Percentiles rank a stretch among this genome's conserved stretches.
phyloP scores from a whole-genome alignment of 352 stramenopile genomes.

The Albugo laibachii region DNA sequence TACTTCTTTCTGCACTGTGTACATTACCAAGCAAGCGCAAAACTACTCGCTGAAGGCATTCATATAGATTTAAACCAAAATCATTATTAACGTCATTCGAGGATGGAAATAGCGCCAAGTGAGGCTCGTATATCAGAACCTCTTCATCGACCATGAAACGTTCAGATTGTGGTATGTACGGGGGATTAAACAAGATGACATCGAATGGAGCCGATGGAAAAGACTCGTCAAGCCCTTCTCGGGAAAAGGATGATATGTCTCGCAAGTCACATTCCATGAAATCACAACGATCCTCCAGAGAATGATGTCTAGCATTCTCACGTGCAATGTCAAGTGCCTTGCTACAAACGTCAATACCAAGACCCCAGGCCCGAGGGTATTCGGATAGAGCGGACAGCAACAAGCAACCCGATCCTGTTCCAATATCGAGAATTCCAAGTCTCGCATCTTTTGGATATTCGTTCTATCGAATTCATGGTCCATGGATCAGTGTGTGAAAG shows the following conservation, averaged over 20 bases:
- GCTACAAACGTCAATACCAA: constrained; percentile 37
- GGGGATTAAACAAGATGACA: constrained; percentile 50
- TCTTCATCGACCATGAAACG: constrained; percentile 29
- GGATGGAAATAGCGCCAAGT: constrained; percentile 47
- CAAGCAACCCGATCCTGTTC: constrained; percentile 47
- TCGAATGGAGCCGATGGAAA: constrained; percentile 18
- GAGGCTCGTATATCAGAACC: constrained; percentile 43
- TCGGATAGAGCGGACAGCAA: constrained; percentile 35
- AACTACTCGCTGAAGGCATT: constrained; percentile 14
- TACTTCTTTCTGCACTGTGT: not conserved
- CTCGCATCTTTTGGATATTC: constrained; percentile 17
- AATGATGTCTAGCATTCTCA: constrained; percentile 18
- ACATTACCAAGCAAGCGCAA: constrained; percentile 11
- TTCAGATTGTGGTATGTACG: constrained; percentile 41
- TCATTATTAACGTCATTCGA: constrained; percentile 2
- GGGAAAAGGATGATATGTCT: constrained; percentile 1
- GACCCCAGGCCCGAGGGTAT: constrained; percentile 27
- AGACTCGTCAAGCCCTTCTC: constrained; percentile 2
- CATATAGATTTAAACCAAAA: constrained; percentile 33
- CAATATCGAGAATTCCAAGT: constrained; percentile 42
- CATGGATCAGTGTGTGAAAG: not conserved
- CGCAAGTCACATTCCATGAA: constrained; percentile 20
- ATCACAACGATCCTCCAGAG: constrained; percentile 3
- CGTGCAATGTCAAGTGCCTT: constrained; percentile 26
- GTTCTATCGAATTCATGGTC: constrained; percentile 6